Evolutionary conservation across 208 protist genomes (phyloP), one percentile per base, ranked within the genome.

Genomic region (Crithidia acanthocephali): DNA sequence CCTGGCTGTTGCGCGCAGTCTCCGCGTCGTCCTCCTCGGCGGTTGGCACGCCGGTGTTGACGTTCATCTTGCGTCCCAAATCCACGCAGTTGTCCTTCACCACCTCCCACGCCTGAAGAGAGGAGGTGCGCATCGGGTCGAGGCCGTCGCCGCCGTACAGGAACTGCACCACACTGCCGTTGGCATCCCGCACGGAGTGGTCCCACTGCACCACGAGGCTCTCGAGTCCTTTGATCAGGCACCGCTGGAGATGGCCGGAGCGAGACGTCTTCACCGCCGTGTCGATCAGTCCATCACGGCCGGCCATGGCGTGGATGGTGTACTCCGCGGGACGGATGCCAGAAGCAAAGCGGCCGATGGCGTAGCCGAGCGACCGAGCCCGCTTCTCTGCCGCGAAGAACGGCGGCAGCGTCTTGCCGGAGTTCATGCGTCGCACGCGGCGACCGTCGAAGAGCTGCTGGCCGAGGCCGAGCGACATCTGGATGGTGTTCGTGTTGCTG

Each of bases 271-370:
- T 99, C 23, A 99, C 98, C 28, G 99, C 99, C 22, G 99, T 99
- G 88, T 99, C 99, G 73, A 99, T 98, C 6, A 99, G 87, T 66
- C 98, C 99, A 82, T 99, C 99, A 59, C 99, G 91, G 61, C 99
- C 99, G 27, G 99, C 99, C 98, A 99, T 99, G 81, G 97, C 98
- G 87, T 99, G 99, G 85, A 99, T 99, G 48, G 98, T 99, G 84
- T 99, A 99, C 82, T 99, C 96, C 52, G 98, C 94, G 30, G 99
- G 99, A 5, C 95, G 90, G n/a, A 99, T 97, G 60, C 99, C 99
- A 11, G 98, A 99, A n/a, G 99, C 90, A 79, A 99, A 99, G 56
- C 98, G 79, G 27, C 94, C 94, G 51, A 93, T 89, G 8, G 94
- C 94, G 70, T 93, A 98, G 32, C 95, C 96, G 79, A 93, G 91